phyloP scores from a whole-genome alignment of 2,329 filamentous ascomycete genomes.

The Venturiaceae sp. region DNA sequence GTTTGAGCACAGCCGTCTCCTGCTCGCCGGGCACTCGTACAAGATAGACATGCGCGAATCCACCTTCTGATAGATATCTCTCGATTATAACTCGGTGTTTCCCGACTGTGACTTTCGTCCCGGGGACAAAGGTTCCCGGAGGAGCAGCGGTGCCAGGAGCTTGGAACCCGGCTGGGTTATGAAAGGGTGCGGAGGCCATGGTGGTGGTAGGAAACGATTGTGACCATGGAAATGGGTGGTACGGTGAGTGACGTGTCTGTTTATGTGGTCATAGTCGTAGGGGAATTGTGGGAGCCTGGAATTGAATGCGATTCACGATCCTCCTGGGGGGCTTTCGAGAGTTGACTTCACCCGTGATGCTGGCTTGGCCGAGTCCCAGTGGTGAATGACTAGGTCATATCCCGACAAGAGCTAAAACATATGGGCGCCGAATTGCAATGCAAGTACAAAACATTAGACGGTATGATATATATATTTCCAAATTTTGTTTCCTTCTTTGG shows the following conservation, averaged over 20 bases:
- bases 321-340: not conserved
- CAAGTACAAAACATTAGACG: too few species aligned
- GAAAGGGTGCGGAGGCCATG: conserved; percentile 4
- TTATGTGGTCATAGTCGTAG: not conserved
- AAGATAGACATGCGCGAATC: conserved; percentile 96
- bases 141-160: conserved; percentile 18
- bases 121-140: conserved; percentile 75
- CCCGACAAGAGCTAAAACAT: too few species aligned
- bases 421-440: too few species aligned
- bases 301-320: not conserved
- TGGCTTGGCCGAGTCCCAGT: too few species aligned
- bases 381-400: too few species aligned
- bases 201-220: not conserved
- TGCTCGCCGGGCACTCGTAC: conserved; percentile 71
- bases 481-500: too few species aligned
- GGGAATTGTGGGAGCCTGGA: not conserved
- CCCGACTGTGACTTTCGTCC: conserved; percentile 95
- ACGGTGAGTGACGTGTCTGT: not conserved
- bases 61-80: conserved; percentile 95
- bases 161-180: conserved; percentile 4
- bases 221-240: not conserved
- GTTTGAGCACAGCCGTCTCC: conserved; percentile 78
- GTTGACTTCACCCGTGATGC: not conserved
- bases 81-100: conserved; percentile 88
- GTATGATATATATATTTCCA: too few species aligned